Conservation (phyloP, 179 eudicot species). For the Camellia oleifera region DNA sequence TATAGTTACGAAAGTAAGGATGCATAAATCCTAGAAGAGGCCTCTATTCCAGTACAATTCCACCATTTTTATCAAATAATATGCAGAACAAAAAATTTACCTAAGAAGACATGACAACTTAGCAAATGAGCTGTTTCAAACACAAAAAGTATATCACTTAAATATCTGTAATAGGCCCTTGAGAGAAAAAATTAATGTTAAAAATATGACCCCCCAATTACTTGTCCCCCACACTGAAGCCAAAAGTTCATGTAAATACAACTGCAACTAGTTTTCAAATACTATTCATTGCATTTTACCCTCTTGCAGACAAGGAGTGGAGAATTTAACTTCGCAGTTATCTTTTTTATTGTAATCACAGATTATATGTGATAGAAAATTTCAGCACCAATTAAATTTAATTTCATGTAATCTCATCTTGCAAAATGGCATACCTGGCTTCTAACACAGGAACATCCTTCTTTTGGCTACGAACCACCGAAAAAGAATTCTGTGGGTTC, state of each 20-base stretch:
- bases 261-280: neutral
- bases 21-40: neutral
- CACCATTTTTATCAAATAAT: neutral
- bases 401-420: neutral
- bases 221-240: neutral
- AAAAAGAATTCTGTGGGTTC: slow-evolving; percentile 12
- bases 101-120: neutral
- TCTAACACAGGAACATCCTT: slow-evolving; percentile 48
- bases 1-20: neutral
- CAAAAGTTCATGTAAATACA: neutral
- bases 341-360: neutral
- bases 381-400: neutral
- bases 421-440: slow-evolving; percentile 58
- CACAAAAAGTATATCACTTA: too few species aligned
- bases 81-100: neutral
- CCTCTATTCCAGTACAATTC: neutral
- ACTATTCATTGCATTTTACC: neutral
- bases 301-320: neutral
- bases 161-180: neutral
- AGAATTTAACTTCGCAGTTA: neutral
- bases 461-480: slow-evolving; percentile 57
- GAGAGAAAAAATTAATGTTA: neutral
- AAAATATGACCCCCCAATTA: neutral
- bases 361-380: neutral
- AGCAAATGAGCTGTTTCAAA: neutral